Evolutionary conservation across 306 rosid species (phyloP), one percentile per base, ranked within the genome.

Genomic region (Cicer yamashitae): DNA sequence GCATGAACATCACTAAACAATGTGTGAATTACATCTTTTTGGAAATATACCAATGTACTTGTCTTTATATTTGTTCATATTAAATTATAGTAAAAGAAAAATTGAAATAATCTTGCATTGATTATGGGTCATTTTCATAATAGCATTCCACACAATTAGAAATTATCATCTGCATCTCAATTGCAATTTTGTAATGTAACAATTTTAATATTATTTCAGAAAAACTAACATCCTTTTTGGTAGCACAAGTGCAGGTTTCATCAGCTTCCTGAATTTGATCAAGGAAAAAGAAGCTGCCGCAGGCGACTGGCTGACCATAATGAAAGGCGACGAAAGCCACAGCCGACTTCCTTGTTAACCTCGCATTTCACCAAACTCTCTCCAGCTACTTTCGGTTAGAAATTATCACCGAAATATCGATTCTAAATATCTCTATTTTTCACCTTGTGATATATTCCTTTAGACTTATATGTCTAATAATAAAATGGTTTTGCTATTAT

Each of bases 301-400:
- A 79, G 97, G 82, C 93, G 98, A 45, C 78, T 94, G 43, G 97
- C 97, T 45, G 97, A 94, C 74, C 98, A 94, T 75, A 94, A 94
- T n/a, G 98, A 94, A 70, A 91, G 98, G 18, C 79, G 98, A 77
- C 91, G 97, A 80, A 94, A 94, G 88, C 97, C 97, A 6, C 93
- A 88, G 45, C 87, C 96, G 0, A 89, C 86, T 67, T 86, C 97
- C 41, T 65, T 90, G 12, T 41, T 90, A 73, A 82, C 94, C 74
- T 38, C 90, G 1, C 93, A 88, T 20, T 87, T 81, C 74, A 85
- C 90, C 51, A 77, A 78, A 60, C 75, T 84, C 46, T 83, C 93
- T 77, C 59, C 89, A 1, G 72, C 89, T 52, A 62, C 71, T 69
- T 87, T 79, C 54, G 94, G 93, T 91, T 78, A 82, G 93, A 60